phyloP scores from a whole-genome alignment of 2,329 filamentous ascomycete species.

The Talaromyces sp. region DNA sequence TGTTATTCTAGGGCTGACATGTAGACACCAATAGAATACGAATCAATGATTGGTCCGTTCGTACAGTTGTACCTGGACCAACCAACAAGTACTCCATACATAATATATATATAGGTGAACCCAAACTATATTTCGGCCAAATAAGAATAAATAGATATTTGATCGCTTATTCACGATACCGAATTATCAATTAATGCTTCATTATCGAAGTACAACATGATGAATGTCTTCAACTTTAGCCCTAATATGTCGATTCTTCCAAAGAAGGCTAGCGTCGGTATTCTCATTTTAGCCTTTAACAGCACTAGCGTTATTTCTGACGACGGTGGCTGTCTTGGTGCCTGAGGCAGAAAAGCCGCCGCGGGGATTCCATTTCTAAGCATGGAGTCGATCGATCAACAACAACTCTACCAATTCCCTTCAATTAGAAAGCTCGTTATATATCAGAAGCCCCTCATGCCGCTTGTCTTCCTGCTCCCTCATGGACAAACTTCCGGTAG shows the following conservation, averaged over 20 bases:
- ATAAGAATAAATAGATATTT: too few species aligned
- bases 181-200: neutral
- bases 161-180: neutral
- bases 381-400: neutral
- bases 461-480: slow-evolving; percentile 8
- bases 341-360: neutral
- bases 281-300: fast-evolving
- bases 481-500: slow-evolving; percentile 60
- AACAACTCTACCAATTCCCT: neutral
- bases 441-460: slow-evolving; percentile 16
- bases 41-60: neutral
- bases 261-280: neutral
- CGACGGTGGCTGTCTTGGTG: neutral
- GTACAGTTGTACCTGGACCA: neutral
- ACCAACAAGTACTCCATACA: neutral
- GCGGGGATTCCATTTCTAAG: slow-evolving; percentile 3
- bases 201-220: neutral
- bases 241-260: neutral
- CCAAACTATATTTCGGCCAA: neutral
- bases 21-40: neutral
- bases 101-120: neutral
- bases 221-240: neutral
- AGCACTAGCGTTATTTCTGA: neutral
- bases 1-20: neutral
- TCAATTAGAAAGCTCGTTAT: neutral